Conservation (phyloP, 257 asterid genomes). For the Nicotiana undulata region DNA sequence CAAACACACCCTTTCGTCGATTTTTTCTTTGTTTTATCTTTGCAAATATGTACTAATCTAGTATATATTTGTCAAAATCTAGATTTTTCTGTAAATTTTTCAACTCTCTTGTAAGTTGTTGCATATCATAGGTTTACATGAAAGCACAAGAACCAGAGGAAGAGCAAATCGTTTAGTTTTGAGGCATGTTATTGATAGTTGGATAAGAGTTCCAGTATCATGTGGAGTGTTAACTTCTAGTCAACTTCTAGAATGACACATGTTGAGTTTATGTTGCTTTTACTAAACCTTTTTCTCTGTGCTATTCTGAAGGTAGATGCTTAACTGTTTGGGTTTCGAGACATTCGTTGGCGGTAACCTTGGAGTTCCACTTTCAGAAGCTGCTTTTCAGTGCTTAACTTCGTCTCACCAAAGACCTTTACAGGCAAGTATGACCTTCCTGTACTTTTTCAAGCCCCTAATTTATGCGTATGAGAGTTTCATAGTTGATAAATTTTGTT, state of each 20-base stretch:
- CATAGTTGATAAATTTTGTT: no score
- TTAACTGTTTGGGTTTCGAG: constrained; percentile 16
- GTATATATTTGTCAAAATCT: no score
- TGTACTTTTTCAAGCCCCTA: no score
- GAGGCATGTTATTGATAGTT: no score
- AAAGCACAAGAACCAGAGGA: no score
- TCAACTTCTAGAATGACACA: no score
- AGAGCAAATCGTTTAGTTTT: no score
- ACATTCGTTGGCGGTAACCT: constrained; percentile 35
- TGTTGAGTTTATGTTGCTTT: not conserved
- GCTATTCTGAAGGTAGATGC: constrained; percentile 16
- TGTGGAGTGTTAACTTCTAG: not conserved
- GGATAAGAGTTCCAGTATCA: no score
- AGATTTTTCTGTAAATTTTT: not conserved
- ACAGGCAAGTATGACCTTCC: constrained; percentile 15
- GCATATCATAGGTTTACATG: no score
- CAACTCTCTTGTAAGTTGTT: no score
- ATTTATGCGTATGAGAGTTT: no score
- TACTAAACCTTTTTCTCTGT: not conserved
- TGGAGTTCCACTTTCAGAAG: constrained; percentile 38
- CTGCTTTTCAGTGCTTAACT: constrained; percentile 24
- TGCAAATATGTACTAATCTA: not conserved
- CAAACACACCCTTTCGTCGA: not conserved
- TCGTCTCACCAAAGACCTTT: constrained; percentile 17
- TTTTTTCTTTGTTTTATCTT: not conserved